Evolutionary conservation across 768 basidiomycete species (phyloP), one percentile per base, ranked within the genome.

Genomic region (Pleurotus ostreatus): DNA sequence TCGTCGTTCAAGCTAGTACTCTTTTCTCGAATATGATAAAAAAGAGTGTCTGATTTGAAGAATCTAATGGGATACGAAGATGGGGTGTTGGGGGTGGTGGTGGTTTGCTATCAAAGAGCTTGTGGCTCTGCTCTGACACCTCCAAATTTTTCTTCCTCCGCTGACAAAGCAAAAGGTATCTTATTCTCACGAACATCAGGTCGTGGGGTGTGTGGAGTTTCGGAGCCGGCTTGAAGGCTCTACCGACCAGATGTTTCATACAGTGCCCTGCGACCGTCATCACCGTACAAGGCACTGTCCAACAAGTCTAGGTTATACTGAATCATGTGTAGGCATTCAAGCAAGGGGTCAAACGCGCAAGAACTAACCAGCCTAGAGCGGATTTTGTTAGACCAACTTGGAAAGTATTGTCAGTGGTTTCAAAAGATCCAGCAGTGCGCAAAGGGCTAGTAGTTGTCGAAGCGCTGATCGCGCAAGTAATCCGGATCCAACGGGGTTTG

Each of bases 31-130:
- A 40, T 59, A 37, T 38, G 9, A 46, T 59, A 54, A 58, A 56
- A 59, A 61, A 54, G 55, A 55, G 51, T 47, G 43, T 37, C 55
- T 54, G 48, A 47, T 56, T 47, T 46, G 47, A 49, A 23, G 40
- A 40, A 47, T 22, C 45, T 46, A 59, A 49, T 48, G 48, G 48
- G 22, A 40, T 23, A 18, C 22, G 23, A 25, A 22, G 38, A 38
- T 34, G 41, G 41, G 37, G 39, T 22, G 49, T 37, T 60, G 58
- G 59, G 54, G 64, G 62, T 63, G 63, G 62, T 66, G 63, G 57
- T 68, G 62, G 65, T 63, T 64, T 18, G 60, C 61, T 66, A 71
- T 69, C 69, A 70, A 69, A 67, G 68, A 65, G 66, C 62, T 57
- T 57, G 59, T 55, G 57, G 56, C 57, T 48, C 55, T 34, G 45